Evolutionary conservation across 345 rosid species (phyloP).

Genomic region (Mercurialis annua): DNA sequence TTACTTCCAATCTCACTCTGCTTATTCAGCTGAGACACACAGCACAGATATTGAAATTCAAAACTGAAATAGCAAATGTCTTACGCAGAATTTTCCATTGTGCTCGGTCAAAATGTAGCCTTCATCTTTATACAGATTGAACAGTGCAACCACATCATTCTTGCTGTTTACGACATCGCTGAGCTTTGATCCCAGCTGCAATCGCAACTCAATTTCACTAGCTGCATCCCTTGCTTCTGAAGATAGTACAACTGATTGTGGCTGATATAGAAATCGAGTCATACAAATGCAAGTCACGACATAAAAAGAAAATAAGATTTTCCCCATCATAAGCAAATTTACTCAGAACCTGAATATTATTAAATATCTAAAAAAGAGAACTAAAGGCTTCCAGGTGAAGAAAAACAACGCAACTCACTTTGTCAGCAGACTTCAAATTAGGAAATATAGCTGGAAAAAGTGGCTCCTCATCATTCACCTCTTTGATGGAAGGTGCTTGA

Average conservation of each 20-base stretch:
- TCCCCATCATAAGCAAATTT: not conserved
- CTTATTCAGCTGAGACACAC: not conserved
- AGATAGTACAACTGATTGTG: conserved; percentile 41
- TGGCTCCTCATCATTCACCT: conserved; percentile 96
- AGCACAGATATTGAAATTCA: not conserved
- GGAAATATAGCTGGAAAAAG: conserved; percentile 61
- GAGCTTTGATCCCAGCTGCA: conserved; percentile 78
- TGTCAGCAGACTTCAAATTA: conserved; percentile 32
- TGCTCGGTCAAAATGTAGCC: conserved; percentile 81
- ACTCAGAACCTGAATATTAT: not conserved
- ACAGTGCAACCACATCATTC: conserved; percentile 71
- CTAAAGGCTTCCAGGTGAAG: not conserved
- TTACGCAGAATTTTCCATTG: conserved; percentile 64
- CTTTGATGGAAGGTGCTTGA: conserved; percentile 82
- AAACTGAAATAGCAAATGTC: conserved; percentile 15
- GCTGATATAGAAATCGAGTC: conserved; percentile 31
- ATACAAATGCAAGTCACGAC: conserved; percentile 9
- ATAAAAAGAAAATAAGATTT: not conserved
- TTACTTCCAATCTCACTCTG: not conserved
- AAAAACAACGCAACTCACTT: conserved; percentile 32
- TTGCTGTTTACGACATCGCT: conserved; percentile 65
- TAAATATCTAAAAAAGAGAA: not conserved
- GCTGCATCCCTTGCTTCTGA: conserved; percentile 74
- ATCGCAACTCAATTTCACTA: conserved; percentile 60
- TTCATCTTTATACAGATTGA: conserved; percentile 61